These are phyloP conservation scores for Aphanomyces astaci DNA, from an alignment of 352 stramenopile genomes.

Conservation along the genomic window DNA sequence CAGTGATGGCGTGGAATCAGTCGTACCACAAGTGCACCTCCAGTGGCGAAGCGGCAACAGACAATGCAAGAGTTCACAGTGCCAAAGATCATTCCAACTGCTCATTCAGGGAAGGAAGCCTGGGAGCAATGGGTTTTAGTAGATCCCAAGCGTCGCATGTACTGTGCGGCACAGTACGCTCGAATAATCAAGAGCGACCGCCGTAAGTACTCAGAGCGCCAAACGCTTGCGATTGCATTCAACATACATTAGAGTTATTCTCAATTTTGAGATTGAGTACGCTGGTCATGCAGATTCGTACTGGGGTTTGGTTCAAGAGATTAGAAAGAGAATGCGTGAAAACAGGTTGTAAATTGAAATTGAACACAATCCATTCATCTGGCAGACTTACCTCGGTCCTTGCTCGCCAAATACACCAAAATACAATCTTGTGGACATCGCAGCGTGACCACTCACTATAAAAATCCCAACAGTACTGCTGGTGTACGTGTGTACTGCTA, in stretches of 20 bases:
- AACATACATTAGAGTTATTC: neutral
- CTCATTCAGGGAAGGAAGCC: neutral
- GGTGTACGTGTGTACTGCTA: too few relatives aligned
- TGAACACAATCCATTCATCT: too few relatives aligned
- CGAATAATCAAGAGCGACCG: neutral
- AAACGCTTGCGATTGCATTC: neutral
- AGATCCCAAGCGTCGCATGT: neutral
- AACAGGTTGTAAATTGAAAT: neutral
- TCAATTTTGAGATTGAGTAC: neutral
- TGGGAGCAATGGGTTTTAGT: conserved; percentile 10
- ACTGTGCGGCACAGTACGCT: neutral
- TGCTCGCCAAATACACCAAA: too few relatives aligned
- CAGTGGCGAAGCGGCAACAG: neutral
- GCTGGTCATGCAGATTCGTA: neutral
- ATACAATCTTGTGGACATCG: too few relatives aligned
- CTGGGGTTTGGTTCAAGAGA: neutral
- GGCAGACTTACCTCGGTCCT: too few relatives aligned
- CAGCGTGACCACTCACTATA: too few relatives aligned
- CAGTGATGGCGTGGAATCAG: too few relatives aligned
- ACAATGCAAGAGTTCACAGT: neutral
- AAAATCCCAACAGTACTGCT: too few relatives aligned
- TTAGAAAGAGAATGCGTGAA: neutral
- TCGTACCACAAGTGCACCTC: too few relatives aligned
- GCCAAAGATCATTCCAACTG: neutral
- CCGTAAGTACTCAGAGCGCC: conserved; percentile 12